phyloP scores from a whole-genome alignment of 2,329 filamentous ascomycete genomes.

The Ophiostoma sp. region DNA sequence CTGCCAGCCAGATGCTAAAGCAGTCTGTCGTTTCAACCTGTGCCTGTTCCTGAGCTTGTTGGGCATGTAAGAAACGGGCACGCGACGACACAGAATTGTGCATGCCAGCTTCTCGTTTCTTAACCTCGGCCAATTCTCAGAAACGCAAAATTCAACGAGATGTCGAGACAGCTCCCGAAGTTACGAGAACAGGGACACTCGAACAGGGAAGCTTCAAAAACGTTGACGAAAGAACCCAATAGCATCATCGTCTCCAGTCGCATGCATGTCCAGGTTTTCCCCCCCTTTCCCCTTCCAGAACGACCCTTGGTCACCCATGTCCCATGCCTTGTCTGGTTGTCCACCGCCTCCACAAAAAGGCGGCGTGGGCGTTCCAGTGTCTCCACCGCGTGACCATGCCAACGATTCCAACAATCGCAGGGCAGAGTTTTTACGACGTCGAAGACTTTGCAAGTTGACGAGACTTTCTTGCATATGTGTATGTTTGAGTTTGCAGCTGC shows the following conservation, averaged over 20 bases:
- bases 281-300: constrained; percentile 1
- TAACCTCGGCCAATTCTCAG: too few species aligned
- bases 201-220: not conserved
- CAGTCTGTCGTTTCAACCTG: not conserved
- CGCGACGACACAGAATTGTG: not conserved
- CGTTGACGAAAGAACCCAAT: not conserved
- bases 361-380: constrained; percentile 18
- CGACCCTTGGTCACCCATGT: not conserved
- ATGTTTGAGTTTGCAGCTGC: not conserved
- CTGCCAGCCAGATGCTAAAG: not conserved
- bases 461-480: not conserved
- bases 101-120: not conserved
- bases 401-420: constrained; percentile 13
- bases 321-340: not conserved
- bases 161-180: not conserved
- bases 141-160: not conserved
- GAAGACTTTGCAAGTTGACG: not conserved
- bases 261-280: constrained; percentile 20
- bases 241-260: constrained; percentile 19
- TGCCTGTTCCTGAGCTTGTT: not conserved
- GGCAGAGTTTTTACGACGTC: constrained; percentile 16
- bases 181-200: not conserved
- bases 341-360: constrained; percentile 22
- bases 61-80: not conserved
- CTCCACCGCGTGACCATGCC: constrained; percentile 23